Percentiles rank a stretch among this genome's conserved stretches.
phyloP scores from a whole-genome alignment of 139 green algal genomes.

The Mesotaenium endlicherianum region DNA sequence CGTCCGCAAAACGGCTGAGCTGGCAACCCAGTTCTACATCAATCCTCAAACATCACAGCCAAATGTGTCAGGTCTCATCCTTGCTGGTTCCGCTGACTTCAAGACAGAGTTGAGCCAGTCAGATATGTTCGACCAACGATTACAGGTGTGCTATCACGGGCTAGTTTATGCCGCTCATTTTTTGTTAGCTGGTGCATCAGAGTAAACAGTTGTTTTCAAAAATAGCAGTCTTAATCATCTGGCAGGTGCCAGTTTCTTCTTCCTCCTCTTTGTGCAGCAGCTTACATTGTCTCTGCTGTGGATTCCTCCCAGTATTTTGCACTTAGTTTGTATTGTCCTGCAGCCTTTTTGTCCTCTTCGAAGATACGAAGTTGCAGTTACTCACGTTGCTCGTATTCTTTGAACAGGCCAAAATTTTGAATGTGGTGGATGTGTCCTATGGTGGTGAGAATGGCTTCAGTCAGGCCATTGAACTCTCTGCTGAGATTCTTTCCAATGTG shows the following conservation, averaged over 20 bases:
- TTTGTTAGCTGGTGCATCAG: too few species aligned
- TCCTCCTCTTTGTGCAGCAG: too few species aligned
- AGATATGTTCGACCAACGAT: constrained; percentile 95
- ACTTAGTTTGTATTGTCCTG: too few species aligned
- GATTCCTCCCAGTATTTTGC: too few species aligned
- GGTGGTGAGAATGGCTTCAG: constrained; percentile 98
- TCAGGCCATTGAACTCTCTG: constrained; percentile 95
- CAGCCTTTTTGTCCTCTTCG: too few species aligned
- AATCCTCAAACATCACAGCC: constrained; percentile 55
- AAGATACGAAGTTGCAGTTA: too few species aligned
- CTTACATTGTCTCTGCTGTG: too few species aligned
- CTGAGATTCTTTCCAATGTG: constrained; percentile 94
- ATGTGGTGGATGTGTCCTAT: constrained; percentile 96
- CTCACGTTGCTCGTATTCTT: too few species aligned
- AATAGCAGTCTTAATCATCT: too few species aligned
- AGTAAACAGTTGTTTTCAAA: too few species aligned
- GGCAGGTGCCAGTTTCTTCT: too few species aligned
- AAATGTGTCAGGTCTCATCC: constrained; percentile 93
- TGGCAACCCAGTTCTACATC: constrained; percentile 90
- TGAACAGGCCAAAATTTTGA: constrained; percentile 83
- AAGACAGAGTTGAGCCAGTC: constrained; percentile 90
- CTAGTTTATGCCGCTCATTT: background rate
- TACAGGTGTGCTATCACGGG: constrained; percentile 53
- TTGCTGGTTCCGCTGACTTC: constrained; percentile 95
- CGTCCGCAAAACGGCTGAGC: constrained; percentile 91